Base-by-base conservation (phyloP, 2,329 filamentous ascomycete species). In the Fonsecaea nubica region DNA sequence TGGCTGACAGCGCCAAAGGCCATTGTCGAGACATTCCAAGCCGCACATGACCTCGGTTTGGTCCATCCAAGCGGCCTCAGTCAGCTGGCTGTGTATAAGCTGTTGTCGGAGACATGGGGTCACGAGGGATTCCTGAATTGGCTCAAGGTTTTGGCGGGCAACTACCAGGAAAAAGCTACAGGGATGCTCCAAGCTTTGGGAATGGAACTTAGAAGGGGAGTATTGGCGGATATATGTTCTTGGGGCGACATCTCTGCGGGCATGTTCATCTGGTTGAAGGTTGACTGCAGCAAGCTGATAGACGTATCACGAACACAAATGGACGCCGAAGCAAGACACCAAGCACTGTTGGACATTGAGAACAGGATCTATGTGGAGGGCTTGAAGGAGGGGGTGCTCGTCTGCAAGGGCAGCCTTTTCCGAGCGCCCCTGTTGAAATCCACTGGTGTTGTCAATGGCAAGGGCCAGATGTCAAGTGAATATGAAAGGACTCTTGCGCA, bases 51-150 rank as follows among this genome's bases (percentile, higher is more conserved):
- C 42, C 21, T 58, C 4, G 40, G 58, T 6, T 60, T 60, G 15
- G n/a, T 50, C 42, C 58, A 52, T n/a, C 33, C 58, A 8, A 60
- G 58, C 42, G 58, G 58, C 3, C 18, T 60, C n/a, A 60, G 58
- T 13, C 42, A 60, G 45, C 58, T 79, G 12, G 75, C 67, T 15
- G 32, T 45, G 36, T 58, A 45, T 12, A 58, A 58, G 55, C 55
- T 58, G n/a, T 12, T 58, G 25, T 58, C 55, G 6, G 55, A 58
- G 55, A 58, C 55, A 8, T 58, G 55, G 55, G 55, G 55, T 5
- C 55, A 58, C 32, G 55, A 42, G 32, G 55, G 55, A 32, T 58
- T 58, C 36, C 36, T 58, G 36, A 18, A 40, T 9, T 58, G 55
- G 55, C 55, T 58, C 10, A 33, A 58, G 15, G 55, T 6, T 21